Evolutionary conservation across 352 stramenopile species (phyloP).

Genomic region (Globisporangium lucens): DNA sequence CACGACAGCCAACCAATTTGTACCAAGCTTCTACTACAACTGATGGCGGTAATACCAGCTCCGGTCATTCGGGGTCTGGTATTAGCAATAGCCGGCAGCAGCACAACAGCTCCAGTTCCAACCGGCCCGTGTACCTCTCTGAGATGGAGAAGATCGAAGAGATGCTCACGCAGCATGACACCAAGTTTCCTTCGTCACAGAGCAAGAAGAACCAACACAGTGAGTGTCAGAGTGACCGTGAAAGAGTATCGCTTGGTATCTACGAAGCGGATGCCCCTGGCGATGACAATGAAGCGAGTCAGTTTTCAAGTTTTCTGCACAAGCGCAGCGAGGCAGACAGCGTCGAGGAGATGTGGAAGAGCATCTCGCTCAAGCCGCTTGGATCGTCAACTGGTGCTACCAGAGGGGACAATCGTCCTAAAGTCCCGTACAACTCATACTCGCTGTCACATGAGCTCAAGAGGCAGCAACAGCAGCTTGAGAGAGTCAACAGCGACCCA

Average conservation of each 20-base stretch:
- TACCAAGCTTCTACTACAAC: background rate
- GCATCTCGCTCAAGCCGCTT: conserved; percentile 34
- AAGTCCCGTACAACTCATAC: conserved; percentile 39
- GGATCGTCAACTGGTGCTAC: background rate
- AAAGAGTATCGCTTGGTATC: background rate
- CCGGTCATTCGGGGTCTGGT: background rate
- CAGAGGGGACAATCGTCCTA: background rate
- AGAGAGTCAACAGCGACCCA: no score
- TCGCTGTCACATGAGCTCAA: conserved; percentile 23
- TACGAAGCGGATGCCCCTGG: background rate
- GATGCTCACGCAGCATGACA: conserved; percentile 36
- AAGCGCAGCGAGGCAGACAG: conserved; percentile 16
- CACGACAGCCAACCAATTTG: background rate
- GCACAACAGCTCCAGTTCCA: background rate
- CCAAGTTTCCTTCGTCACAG: conserved; percentile 5
- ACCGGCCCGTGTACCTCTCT: conserved; percentile 32
- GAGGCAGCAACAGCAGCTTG: conserved; percentile 5
- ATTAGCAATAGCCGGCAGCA: background rate
- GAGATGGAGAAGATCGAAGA: conserved; percentile 56
- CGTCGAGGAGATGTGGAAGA: conserved; percentile 68
- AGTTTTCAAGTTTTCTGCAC: conserved; percentile 21
- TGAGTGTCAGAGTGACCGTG: background rate
- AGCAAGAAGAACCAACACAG: conserved; percentile 9
- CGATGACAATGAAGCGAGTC: background rate
- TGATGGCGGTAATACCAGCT: background rate